Base-by-base conservation (phyloP, 2,329 filamentous ascomycete genomes). In the Penicillium sp. region DNA sequence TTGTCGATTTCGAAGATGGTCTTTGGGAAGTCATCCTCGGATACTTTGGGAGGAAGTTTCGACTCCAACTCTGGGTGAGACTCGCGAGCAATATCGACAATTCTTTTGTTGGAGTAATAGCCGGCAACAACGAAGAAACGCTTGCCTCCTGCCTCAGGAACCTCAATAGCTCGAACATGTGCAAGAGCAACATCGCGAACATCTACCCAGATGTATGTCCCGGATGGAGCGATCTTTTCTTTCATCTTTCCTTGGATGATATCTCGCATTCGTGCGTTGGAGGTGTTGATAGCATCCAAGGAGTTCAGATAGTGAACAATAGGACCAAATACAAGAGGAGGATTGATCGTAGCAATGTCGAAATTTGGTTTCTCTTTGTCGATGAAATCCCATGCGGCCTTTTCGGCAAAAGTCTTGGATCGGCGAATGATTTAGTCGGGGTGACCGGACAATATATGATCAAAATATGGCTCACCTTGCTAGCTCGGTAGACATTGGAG, bases 241-340 rank as follows among this genome's bases (percentile, higher is more conserved):
- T 76, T 79, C 57, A 68, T 73, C 42, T 76, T 73, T 12, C 83
- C 84, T 5, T 70, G 73, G n/a, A 82, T 71, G 35, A 84, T 64
- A 43, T 81, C 72, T 6, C 76, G 68, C 37, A 86, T 73, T 13
- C 80, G 75, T 49, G 79, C 73, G 58, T 87, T 88, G 10, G 81
- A 85, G 1, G 82, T 84, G 65, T 88, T 89, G 44, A 88, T 67
- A 1, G 66, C 67, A n/a, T 77, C 73, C 0, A 84, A 68, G 14
- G 68, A 73, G 44, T 79, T 74, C 2, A 87, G 69, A 47, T 79
- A 78, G 49, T 82, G 74, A 33, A 79, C 73, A 6, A 82, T 63
- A 0, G 81, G 80, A 0, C 81, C 80, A 27, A 82, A 74, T 0
- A 80, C 77, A 38, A 77, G 68, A 0, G 80, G 79, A 35, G 76